Percentiles rank a stretch among this genome's conserved stretches.
These are phyloP conservation scores for Tripterygium wilfordii DNA, from an alignment of 177 flowering plant species.

Conservation along the genomic window DNA sequence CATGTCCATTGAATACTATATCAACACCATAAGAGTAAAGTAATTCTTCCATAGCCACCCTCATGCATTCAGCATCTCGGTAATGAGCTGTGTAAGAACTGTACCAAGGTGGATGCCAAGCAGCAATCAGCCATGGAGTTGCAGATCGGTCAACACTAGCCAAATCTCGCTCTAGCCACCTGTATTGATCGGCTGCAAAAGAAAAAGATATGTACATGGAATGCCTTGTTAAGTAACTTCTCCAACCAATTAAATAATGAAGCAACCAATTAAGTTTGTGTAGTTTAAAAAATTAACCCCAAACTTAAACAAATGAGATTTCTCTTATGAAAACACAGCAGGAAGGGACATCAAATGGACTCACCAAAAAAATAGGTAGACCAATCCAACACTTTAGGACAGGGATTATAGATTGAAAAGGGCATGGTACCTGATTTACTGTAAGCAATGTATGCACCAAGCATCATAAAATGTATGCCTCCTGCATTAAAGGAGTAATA, in stretches of 20 bases:
- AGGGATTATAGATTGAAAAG: not conserved
- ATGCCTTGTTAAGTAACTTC: not conserved
- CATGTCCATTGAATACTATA: constrained; percentile 87
- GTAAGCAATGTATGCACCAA: constrained; percentile 70
- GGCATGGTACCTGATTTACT: constrained; percentile 42
- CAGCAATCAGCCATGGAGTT: constrained; percentile 87
- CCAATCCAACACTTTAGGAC: not conserved
- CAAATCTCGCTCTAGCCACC: constrained; percentile 74
- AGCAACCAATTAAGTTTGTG: too few relatives aligned
- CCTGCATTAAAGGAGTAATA: constrained; percentile 92
- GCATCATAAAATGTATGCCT: constrained; percentile 81
- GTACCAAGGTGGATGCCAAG: constrained; percentile 97
- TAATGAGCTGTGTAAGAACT: constrained; percentile 72
- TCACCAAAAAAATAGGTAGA: not conserved
- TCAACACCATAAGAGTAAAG: constrained; percentile 75
- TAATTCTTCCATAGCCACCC: constrained; percentile 73
- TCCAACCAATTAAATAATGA: too few relatives aligned
- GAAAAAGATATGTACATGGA: not conserved
- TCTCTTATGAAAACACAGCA: not conserved
- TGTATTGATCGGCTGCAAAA: constrained; percentile 65
- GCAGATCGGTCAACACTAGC: constrained; percentile 62
- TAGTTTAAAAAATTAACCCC: not conserved
- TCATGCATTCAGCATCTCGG: constrained; percentile 91
- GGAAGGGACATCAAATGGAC: not conserved
- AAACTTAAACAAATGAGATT: not conserved